Conservation (phyloP, 1,284 basidiomycete genomes). For the Boletus smithii region DNA sequence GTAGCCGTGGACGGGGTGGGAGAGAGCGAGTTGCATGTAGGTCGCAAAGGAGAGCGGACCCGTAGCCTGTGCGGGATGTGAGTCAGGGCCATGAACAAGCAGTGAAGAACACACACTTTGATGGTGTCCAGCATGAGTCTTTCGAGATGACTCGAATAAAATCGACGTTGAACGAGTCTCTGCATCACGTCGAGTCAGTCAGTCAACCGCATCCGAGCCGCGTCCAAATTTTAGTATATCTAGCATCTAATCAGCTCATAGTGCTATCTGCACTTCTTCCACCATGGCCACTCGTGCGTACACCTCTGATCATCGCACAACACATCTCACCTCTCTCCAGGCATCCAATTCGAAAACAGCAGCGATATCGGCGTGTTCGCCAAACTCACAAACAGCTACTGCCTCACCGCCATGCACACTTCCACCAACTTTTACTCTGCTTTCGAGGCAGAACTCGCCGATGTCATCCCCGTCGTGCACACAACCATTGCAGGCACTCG, state of each 20-base stretch:
- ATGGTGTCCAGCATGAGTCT: conserved; percentile 65
- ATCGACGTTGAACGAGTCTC: not conserved
- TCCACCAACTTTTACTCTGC: conserved; percentile 98
- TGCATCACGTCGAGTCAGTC: too few relatives aligned
- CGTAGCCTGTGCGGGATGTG: conserved; percentile 55
- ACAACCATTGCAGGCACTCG: conserved; percentile 95
- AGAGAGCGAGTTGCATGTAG: conserved; percentile 87
- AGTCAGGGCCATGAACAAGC: not conserved
- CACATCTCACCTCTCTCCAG: conserved; percentile 39
- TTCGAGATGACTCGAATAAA: conserved; percentile 43
- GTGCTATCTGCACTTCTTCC: too few relatives aligned
- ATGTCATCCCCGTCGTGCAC: conserved; percentile 95
- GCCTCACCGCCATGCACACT: conserved; percentile 88
- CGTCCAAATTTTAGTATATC: too few relatives aligned
- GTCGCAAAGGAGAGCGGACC: conserved; percentile 83
- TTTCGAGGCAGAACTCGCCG: conserved; percentile 92
- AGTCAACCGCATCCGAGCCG: too few relatives aligned
- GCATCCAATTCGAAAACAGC: conserved; percentile 94
- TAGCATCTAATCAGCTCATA: too few relatives aligned
- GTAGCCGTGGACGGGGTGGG: conserved; percentile 86
- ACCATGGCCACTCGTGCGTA: conserved; percentile 66
- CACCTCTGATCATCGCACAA: not conserved
- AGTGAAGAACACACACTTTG: conserved; percentile 48
- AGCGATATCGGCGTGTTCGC: conserved; percentile 94
- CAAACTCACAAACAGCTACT: conserved; percentile 96